Evolutionary conservation across 108 stramenopile species (phyloP).

Genomic region (Nannochloropsis gaditana): DNA sequence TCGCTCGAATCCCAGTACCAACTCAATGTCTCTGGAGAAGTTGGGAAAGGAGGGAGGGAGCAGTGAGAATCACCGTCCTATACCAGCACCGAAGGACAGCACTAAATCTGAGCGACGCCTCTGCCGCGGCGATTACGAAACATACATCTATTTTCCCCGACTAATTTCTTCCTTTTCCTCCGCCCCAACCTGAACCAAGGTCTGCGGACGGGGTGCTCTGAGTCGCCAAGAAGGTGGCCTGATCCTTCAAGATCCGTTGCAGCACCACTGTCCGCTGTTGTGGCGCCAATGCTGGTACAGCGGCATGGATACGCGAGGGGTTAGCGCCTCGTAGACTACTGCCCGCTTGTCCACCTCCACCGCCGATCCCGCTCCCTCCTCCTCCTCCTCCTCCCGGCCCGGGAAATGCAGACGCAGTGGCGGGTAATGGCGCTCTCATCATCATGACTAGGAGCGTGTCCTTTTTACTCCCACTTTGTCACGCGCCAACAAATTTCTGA

Average conservation of each 20-base stretch:
- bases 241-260: constrained; percentile 7
- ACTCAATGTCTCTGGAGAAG: background rate
- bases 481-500: too few relatives aligned
- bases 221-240: constrained; percentile 15
- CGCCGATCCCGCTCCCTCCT: background rate
- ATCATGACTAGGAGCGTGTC: too few relatives aligned
- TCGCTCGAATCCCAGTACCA: background rate
- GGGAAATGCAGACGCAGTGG: too few relatives aligned
- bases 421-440: too few relatives aligned
- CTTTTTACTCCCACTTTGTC: too few relatives aligned
- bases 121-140: too few relatives aligned
- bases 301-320: background rate
- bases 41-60: background rate
- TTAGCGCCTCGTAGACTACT: background rate
- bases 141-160: background rate
- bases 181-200: background rate
- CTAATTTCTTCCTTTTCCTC: background rate
- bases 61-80: background rate
- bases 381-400: background rate
- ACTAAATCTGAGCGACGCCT: too few relatives aligned
- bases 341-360: too few relatives aligned
- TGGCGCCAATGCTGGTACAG: background rate
- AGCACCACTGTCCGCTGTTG: background rate
- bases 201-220: background rate
- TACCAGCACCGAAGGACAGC: too few relatives aligned